These are phyloP conservation scores for Jamesozyma gamospora DNA, from an alignment of 805 yeast genomes.

Conservation along the genomic window DNA sequence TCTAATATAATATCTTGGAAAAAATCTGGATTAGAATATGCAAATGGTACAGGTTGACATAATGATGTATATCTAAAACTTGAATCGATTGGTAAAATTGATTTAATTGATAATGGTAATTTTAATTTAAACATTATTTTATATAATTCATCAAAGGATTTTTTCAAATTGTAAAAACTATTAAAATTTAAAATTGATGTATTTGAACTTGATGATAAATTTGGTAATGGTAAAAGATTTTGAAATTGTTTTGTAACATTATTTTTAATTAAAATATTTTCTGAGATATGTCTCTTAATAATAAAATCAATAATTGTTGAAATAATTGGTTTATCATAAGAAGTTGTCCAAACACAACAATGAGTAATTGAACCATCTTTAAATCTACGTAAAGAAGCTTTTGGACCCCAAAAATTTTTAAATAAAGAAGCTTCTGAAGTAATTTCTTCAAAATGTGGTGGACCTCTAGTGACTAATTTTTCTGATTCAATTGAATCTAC, in stretches of 20 bases:
- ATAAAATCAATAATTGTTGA: conserved; percentile 55
- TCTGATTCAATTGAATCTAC: conserved; percentile 68
- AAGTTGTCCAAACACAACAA: conserved; percentile 75
- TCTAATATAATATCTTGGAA: conserved; percentile 75
- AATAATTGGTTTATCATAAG: conserved; percentile 51
- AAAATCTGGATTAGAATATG: conserved; percentile 63
- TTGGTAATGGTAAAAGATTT: conserved; percentile 47
- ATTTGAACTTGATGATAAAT: conserved; percentile 45
- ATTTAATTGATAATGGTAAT: conserved; percentile 62
- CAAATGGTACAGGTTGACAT: conserved; percentile 74
- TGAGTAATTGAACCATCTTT: conserved; percentile 86
- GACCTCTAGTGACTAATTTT: conserved; percentile 80
- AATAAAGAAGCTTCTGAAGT: conserved; percentile 52
- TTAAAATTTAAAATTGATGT: conserved; percentile 39
- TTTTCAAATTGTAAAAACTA: conserved; percentile 35
- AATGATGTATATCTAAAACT: conserved; percentile 67
- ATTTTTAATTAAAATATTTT: conserved; percentile 25
- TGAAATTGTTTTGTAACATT: conserved; percentile 37
- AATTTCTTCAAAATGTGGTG: conserved; percentile 48
- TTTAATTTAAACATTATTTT: conserved; percentile 43
- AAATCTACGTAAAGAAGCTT: conserved; percentile 79
- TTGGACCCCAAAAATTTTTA: conserved; percentile 81
- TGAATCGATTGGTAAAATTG: conserved; percentile 66
- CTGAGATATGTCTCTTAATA: conserved; percentile 52
- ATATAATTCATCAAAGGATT: conserved; percentile 50